A percentile compares a stretch with the other conserved stretches of the same genome.
Conservation (phyloP, 2,329 filamentous ascomycete genomes). For the Aspergillus pseudoviridinutans region DNA sequence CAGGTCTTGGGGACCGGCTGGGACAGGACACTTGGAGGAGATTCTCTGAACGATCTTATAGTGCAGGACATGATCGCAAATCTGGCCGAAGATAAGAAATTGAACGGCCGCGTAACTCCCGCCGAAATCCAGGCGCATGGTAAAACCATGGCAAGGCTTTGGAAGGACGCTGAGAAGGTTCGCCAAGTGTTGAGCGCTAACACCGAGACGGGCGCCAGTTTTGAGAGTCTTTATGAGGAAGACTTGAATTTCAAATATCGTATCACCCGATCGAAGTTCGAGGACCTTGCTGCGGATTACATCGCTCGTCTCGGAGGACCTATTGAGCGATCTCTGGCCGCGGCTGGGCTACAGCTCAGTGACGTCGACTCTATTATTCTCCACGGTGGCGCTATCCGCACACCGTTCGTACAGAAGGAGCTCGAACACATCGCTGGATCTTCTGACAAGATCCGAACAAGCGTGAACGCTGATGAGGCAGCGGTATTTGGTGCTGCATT, state of each 20-base stretch:
- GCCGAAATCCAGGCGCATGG: slow-evolving; percentile 64
- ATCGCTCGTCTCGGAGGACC: slow-evolving; percentile 64
- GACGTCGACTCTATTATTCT: slow-evolving; percentile 90
- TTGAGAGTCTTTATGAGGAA: slow-evolving; percentile 80
- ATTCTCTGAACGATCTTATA: slow-evolving; percentile 81
- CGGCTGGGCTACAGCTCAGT: slow-evolving; percentile 65
- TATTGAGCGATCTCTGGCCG: slow-evolving; percentile 69
- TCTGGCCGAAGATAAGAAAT: slow-evolving; percentile 65
- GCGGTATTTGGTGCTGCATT: slow-evolving; percentile 95
- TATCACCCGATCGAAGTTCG: slow-evolving; percentile 73
- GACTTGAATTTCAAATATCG: slow-evolving; percentile 94
- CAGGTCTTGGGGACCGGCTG: slow-evolving; percentile 80
- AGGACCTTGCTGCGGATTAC: slow-evolving; percentile 68
- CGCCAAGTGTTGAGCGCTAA: slow-evolving; percentile 94
- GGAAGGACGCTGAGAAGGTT: slow-evolving; percentile 83
- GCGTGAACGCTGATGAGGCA: slow-evolving; percentile 95
- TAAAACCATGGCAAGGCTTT: slow-evolving; percentile 81
- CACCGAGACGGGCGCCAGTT: slow-evolving; percentile 70
- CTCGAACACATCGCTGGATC: slow-evolving; percentile 72
- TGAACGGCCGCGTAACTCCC: slow-evolving; percentile 35
- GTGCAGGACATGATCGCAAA: slow-evolving; percentile 82
- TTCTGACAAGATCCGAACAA: slow-evolving; percentile 77
- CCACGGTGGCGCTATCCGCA: slow-evolving; percentile 83
- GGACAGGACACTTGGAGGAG: slow-evolving; percentile 86
- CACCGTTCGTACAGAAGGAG: slow-evolving; percentile 88